A percentile compares a stretch with the other conserved stretches of the same genome.
phyloP scores from a whole-genome alignment of 2,329 filamentous ascomycete species.

The Amylocarpus encephaloides region DNA sequence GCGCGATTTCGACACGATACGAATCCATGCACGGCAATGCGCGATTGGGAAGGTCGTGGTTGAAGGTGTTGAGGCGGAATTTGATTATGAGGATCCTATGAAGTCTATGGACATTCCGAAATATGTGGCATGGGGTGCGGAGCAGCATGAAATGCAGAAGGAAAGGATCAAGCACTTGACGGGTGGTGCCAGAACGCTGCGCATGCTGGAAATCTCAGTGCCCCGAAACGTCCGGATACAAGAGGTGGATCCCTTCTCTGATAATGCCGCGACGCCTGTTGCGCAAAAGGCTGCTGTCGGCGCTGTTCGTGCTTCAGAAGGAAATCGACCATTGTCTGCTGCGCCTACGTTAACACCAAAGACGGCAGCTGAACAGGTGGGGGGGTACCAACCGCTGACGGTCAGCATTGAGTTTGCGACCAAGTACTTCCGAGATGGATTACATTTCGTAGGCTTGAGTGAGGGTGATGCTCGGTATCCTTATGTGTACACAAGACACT shows the following conservation, averaged over 20 bases:
- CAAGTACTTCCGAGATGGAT: conserved; percentile 70
- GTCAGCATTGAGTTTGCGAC: conserved; percentile 72
- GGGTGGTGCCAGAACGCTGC: conserved; percentile 37
- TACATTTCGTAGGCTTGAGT: conserved; percentile 86
- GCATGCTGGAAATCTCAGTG: conserved; percentile 52
- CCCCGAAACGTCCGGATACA: conserved; percentile 57
- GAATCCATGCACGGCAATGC: conserved; percentile 57
- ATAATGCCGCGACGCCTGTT: conserved; percentile 41
- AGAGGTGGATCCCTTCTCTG: conserved; percentile 48
- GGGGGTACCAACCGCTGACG: conserved; percentile 51
- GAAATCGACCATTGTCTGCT: conserved; percentile 31
- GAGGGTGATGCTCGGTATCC: conserved; percentile 77
- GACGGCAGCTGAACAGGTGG: conserved; percentile 32
- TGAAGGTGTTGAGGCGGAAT: conserved; percentile 31
- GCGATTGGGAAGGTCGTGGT: conserved; percentile 51
- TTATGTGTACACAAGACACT: conserved; percentile 84
- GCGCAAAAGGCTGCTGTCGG: conserved; percentile 31
- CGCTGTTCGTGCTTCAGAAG: conserved; percentile 27
- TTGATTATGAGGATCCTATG: conserved; percentile 55
- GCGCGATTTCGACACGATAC: conserved; percentile 51
- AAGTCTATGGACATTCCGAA: conserved; percentile 54
- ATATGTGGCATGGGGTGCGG: conserved; percentile 55
- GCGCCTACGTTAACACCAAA: conserved; percentile 29
- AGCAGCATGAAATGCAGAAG: conserved; percentile 70
- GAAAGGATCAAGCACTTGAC: conserved; percentile 49